A percentile compares a stretch with the other conserved stretches of the same genome.
Evolutionary conservation across 148 eudicot genomes (phyloP).

Genomic region (Simmondsia chinensis): DNA sequence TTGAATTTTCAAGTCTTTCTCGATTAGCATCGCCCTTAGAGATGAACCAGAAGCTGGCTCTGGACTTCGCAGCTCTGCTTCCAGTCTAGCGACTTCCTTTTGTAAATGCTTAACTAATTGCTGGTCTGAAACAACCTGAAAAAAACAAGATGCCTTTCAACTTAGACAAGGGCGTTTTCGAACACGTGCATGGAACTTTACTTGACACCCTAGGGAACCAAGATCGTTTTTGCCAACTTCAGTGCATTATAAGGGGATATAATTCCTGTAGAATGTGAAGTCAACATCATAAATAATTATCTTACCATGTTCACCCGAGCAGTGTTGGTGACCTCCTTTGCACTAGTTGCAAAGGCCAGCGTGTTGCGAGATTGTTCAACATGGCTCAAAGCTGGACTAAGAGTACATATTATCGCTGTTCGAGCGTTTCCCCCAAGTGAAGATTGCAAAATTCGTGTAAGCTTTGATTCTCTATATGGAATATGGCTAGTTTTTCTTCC

Average conservation of each 20-base stretch:
- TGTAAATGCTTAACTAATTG: slow-evolving; percentile 78
- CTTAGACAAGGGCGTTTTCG: slow-evolving; percentile 1
- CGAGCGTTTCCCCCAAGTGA: slow-evolving; percentile 97
- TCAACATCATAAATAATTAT: background rate
- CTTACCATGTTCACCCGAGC: slow-evolving; percentile 93
- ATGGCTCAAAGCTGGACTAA: slow-evolving; percentile 96
- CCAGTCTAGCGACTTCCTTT: slow-evolving; percentile 87
- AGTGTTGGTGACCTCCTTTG: slow-evolving; percentile 88
- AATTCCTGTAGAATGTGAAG: background rate
- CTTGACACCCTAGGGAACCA: background rate
- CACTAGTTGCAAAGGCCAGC: slow-evolving; percentile 84
- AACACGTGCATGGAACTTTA: background rate
- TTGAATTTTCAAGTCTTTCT: slow-evolving; percentile 73
- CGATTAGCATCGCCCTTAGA: slow-evolving; percentile 50
- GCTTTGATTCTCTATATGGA: slow-evolving; percentile 95
- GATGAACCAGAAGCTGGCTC: slow-evolving; percentile 53
- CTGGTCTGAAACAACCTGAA: slow-evolving; percentile 78
- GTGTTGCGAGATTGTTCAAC: slow-evolving; percentile 93
- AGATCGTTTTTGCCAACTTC: background rate
- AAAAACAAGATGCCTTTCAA: slow-evolving; percentile 2
- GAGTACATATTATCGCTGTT: slow-evolving; percentile 94
- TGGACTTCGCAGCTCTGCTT: slow-evolving; percentile 85
- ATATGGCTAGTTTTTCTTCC: slow-evolving; percentile 78
- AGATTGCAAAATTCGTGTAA: slow-evolving; percentile 87
- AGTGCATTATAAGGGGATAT: background rate